Percentiles rank a stretch among this genome's conserved stretches.
Evolutionary conservation across 495 filamentous ascomycete species (phyloP).

Genomic region (Penicillium goetzii): DNA sequence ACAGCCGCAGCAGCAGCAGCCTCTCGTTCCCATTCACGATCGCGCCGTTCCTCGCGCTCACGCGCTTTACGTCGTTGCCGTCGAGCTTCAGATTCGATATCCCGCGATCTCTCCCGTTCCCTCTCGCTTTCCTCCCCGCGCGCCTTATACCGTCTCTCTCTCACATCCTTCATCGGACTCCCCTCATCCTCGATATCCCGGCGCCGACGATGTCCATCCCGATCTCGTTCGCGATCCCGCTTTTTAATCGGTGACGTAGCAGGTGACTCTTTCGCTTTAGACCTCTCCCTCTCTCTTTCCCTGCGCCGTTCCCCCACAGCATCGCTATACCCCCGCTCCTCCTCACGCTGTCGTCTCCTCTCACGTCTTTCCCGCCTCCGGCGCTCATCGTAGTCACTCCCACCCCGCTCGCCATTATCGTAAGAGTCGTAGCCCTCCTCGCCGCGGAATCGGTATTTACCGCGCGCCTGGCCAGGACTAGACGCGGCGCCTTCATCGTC

Average conservation of each 20-base stretch:
- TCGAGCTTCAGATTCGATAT: conserved; percentile 24
- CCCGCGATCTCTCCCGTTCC: conserved; percentile 17
- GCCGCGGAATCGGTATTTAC: conserved; percentile 31
- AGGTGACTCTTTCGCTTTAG: conserved; percentile 43
- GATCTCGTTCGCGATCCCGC: conserved; percentile 35
- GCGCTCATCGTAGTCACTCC: conserved; percentile 26
- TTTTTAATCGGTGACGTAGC: conserved; percentile 41
- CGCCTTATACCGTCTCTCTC: conserved; percentile 20
- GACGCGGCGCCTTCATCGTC: conserved; percentile 23
- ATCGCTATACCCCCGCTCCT: conserved; percentile 26
- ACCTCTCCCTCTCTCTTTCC: conserved; percentile 27
- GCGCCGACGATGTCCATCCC: conserved; percentile 33
- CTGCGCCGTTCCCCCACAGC: conserved; percentile 29
- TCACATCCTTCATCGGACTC: conserved; percentile 29
- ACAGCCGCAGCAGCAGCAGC: conserved; percentile 21
- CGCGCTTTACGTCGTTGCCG: conserved; percentile 27
- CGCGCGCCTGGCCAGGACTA: conserved; percentile 22
- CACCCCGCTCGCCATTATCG: conserved; percentile 20
- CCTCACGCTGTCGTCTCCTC: conserved; percentile 22
- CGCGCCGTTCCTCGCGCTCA: conserved; percentile 24
- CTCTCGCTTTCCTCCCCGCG: conserved; percentile 12
- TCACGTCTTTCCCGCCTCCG: conserved; percentile 23
- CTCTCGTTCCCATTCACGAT: conserved; percentile 21
- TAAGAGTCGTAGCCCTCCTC: conserved; percentile 32
- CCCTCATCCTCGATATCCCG: conserved; percentile 23